Percentiles rank a stretch among this genome's conserved stretches.
These are phyloP conservation scores for Spatholobus suberectus DNA, from an alignment of 306 rosid species.

Conservation along the genomic window DNA sequence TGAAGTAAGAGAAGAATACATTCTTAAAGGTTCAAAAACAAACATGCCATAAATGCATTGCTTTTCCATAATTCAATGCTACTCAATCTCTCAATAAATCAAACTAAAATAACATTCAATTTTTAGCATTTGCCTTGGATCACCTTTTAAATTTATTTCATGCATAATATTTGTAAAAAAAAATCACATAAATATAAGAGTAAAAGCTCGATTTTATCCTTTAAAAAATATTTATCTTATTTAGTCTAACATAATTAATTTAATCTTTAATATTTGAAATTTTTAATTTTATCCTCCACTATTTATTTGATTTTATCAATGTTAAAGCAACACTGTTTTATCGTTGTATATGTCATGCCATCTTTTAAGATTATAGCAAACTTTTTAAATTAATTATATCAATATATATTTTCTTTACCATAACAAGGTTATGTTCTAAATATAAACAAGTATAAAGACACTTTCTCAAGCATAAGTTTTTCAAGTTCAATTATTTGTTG, in stretches of 20 bases:
- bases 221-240: background rate
- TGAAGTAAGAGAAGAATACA: background rate
- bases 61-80: background rate
- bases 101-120: background rate
- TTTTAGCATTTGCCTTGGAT: background rate
- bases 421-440: background rate
- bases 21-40: background rate
- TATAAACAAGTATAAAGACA: background rate
- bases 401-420: background rate
- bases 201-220: background rate
- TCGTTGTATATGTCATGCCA: background rate
- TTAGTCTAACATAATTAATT: too few relatives aligned
- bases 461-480: background rate
- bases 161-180: background rate
- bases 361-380: background rate
- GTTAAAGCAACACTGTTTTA: background rate
- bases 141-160: background rate
- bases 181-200: background rate
- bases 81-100: background rate
- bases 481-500: constrained; percentile 34
- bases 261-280: background rate
- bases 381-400: background rate
- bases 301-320: background rate
- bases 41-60: background rate
- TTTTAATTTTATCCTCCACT: background rate